Conservation (phyloP, 2,329 filamentous ascomycete species). For the Pyrenophora teres region DNA sequence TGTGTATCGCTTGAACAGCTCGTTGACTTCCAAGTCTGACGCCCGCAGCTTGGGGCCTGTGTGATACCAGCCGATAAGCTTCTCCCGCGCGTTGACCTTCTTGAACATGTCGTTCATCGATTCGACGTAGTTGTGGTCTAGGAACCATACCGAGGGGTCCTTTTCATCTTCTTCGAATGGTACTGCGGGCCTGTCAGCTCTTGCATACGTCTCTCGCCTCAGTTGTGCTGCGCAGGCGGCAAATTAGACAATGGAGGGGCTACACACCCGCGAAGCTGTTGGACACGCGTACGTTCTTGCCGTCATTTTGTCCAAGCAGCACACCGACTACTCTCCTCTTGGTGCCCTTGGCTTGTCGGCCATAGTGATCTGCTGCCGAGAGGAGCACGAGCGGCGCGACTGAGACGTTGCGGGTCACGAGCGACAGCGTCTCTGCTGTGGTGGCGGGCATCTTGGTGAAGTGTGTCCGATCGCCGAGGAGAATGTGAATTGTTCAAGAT, state of each 20-base stretch:
- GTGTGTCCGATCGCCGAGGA: conserved; percentile 13
- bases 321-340: conserved; percentile 88
- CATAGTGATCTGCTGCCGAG: conserved; percentile 97
- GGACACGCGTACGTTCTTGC: conserved; percentile 93
- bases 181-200: conserved; percentile 60
- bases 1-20: conserved; percentile 98
- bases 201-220: conserved; percentile 5
- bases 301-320: conserved; percentile 91
- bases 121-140: conserved; percentile 99
- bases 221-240: conserved; percentile 15
- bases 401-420: conserved; percentile 92
- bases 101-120: conserved; percentile 99
- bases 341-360: conserved; percentile 87
- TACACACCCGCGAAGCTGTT: conserved; percentile 94
- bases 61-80: conserved; percentile 99
- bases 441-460: conserved; percentile 79
- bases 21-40: conserved; percentile 98
- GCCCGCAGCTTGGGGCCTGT: conserved; percentile 95
- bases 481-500: conserved; percentile 3
- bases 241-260: conserved; percentile 13
- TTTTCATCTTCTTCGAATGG: conserved; percentile 99
- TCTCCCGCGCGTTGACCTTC: conserved; percentile 98
- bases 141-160: conserved; percentile 97
- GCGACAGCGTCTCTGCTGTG: conserved; percentile 92
- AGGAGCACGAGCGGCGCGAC: conserved; percentile 97